Percentiles rank a stretch among this genome's conserved stretches.
phyloP scores from a whole-genome alignment of 371 early-diverging fungal species.

The Mortierella sp. region DNA sequence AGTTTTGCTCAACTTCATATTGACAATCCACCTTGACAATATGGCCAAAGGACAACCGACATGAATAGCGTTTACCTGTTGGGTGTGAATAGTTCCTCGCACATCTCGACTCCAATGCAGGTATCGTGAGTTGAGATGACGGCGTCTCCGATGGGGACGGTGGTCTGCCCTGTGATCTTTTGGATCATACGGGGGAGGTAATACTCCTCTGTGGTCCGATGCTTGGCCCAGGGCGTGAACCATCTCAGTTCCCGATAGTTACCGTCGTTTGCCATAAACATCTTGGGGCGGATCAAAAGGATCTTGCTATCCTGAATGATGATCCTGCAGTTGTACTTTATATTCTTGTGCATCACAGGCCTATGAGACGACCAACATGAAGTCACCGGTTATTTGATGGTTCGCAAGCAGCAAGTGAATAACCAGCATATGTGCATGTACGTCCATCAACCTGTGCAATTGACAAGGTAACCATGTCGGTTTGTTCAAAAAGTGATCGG shows the following conservation, averaged over 20 bases:
- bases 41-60: not conserved
- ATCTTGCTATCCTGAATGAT: constrained; percentile 86
- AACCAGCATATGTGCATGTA: not conserved
- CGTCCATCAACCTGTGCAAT: not conserved
- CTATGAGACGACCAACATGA: constrained; percentile 48
- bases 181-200: constrained; percentile 87
- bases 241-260: constrained; percentile 97
- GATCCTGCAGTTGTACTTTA: constrained; percentile 96
- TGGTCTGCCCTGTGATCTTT: constrained; percentile 81
- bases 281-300: constrained; percentile 95
- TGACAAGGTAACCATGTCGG: not conserved
- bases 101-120: constrained; percentile 94
- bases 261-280: constrained; percentile 96
- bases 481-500: not conserved
- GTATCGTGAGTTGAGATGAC: constrained; percentile 70
- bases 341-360: constrained; percentile 93
- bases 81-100: constrained; percentile 98
- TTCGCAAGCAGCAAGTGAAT: not conserved
- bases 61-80: constrained; percentile 66
- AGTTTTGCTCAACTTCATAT: not conserved
- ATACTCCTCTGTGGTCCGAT: constrained; percentile 76
- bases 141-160: constrained; percentile 41
- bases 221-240: constrained; percentile 91
- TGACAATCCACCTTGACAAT: not conserved
- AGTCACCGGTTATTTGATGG: not conserved